Evolutionary conservation across 2,329 filamentous ascomycete species (phyloP).

Genomic region (Xylaria hypoxylon): DNA sequence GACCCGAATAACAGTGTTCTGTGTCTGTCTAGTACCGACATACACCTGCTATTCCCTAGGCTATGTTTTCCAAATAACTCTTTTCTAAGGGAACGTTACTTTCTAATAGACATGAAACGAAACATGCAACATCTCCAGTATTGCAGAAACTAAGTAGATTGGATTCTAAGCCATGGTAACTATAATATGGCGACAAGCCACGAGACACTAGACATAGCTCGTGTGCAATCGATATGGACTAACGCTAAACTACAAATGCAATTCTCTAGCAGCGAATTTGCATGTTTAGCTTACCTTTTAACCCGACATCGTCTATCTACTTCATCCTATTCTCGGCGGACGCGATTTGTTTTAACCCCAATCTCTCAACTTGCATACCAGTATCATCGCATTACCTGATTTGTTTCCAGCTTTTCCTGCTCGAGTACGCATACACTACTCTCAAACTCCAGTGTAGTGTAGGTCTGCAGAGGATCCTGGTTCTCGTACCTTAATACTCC

Average conservation of each 20-base stretch:
- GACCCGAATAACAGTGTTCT: conserved; percentile 6
- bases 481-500: background rate
- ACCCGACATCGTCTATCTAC: too few species aligned
- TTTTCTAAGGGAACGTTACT: conserved; percentile 2
- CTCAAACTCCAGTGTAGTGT: background rate
- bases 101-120: conserved; percentile 11
- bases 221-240: background rate
- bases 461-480: background rate
- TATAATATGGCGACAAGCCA: conserved; percentile 15
- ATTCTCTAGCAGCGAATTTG: conserved; percentile 4
- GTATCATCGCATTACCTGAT: conserved; percentile 17
- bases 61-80: background rate
- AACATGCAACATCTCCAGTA: background rate
- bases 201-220: conserved; percentile 14
- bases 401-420: conserved; percentile 15
- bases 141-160: background rate
- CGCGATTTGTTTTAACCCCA: conserved; percentile 9
- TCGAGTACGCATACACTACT: background rate
- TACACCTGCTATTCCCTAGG: conserved; percentile 1
- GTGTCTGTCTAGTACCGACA: conserved; percentile 3
- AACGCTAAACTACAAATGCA: background rate
- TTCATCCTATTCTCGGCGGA: background rate
- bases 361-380: conserved; percentile 21
- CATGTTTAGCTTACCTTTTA: too few species aligned
- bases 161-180: conserved; percentile 5